Percentiles rank a stretch among this genome's conserved stretches.
Conservation (phyloP, 768 basidiomycete genomes). For the Phlebiopsis gigantea region DNA sequence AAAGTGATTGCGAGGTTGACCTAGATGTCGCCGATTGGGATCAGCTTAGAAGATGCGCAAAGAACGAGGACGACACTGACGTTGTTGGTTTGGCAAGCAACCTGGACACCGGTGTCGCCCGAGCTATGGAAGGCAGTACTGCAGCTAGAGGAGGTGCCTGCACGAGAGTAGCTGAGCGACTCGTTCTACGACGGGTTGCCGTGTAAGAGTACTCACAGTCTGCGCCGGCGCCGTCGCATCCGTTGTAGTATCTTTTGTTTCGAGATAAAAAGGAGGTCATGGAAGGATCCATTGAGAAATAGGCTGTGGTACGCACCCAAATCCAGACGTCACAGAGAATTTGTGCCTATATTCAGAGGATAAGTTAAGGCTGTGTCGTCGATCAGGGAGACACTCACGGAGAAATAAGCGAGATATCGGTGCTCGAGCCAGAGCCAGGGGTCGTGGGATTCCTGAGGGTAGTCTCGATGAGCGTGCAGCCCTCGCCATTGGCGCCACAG, state of each 20-base stretch:
- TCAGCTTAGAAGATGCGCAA: neutral
- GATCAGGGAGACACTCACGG: constrained; percentile 28
- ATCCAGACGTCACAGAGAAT: constrained; percentile 36
- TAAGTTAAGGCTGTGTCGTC: neutral
- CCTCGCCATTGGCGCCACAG: constrained; percentile 36
- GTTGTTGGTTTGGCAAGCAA: constrained; percentile 31
- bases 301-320: constrained; percentile 25
- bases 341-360: constrained; percentile 23
- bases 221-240: constrained; percentile 38
- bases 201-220: no score
- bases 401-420: constrained; percentile 35
- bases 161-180: no score
- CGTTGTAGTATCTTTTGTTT: constrained; percentile 31
- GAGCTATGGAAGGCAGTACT: constrained; percentile 33
- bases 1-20: constrained; percentile 33
- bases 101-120: constrained; percentile 33
- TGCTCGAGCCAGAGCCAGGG: constrained; percentile 29
- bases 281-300: neutral
- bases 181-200: no score
- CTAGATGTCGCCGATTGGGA: constrained; percentile 14
- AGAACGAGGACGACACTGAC: constrained; percentile 23
- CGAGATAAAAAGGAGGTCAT: neutral
- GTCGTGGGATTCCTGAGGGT: constrained; percentile 31
- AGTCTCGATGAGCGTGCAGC: constrained; percentile 34
- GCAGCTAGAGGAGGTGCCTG: constrained; percentile 31